Conservation (phyloP, 345 rosid species). For the Hypericum androsaemum region DNA sequence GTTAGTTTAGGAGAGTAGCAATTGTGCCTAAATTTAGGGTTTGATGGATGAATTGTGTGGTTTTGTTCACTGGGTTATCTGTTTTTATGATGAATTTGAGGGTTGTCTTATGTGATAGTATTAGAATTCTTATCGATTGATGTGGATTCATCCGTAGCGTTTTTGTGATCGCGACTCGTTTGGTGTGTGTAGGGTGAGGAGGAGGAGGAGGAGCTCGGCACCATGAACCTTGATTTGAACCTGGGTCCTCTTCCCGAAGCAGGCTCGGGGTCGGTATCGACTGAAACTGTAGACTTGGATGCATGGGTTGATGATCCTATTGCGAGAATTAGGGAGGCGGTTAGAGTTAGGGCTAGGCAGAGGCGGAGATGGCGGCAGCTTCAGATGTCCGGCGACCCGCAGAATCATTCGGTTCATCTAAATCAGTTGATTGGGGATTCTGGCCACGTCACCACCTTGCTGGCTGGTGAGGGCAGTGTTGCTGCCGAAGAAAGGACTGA, state of each 20-base stretch:
- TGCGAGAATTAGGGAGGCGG: conserved; percentile 50
- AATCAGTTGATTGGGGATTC: conserved; percentile 45
- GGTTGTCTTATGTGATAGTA: neutral
- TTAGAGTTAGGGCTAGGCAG: conserved; percentile 38
- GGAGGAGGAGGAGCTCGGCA: conserved; percentile 53
- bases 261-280: conserved; percentile 29
- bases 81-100: too few relatives aligned
- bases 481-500: conserved; percentile 58
- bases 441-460: conserved; percentile 37
- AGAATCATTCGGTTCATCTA: conserved; percentile 45
- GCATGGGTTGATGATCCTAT: conserved; percentile 45
- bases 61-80: too few relatives aligned
- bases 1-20: too few relatives aligned
- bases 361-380: conserved; percentile 49
- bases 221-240: conserved; percentile 96
- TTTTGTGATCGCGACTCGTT: conserved; percentile 9
- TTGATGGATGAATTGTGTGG: too few relatives aligned
- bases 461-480: conserved; percentile 83
- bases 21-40: too few relatives aligned
- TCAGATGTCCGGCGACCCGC: conserved; percentile 37
- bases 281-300: conserved; percentile 45
- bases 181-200: conserved; percentile 53
- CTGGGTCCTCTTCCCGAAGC: conserved; percentile 79
- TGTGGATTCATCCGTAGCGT: conserved; percentile 2
- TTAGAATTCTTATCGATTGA: conserved; percentile 2